phyloP scores from a whole-genome alignment of 176 grass and related monocot species.

The Oryza glumipatula region DNA sequence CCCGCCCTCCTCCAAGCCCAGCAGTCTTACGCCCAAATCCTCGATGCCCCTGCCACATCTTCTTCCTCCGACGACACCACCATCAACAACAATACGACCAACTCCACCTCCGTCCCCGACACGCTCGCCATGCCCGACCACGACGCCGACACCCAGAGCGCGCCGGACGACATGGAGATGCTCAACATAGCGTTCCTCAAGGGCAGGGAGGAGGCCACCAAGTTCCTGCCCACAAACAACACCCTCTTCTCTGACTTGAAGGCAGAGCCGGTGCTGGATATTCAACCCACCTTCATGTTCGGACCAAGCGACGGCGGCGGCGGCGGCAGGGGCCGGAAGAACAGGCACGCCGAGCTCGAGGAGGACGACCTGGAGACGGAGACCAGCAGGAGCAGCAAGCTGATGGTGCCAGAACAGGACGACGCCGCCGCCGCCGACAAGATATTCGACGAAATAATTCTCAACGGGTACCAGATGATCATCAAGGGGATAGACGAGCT shows the following conservation, averaged over 20 bases:
- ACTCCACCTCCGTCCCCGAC: not conserved
- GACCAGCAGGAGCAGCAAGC: constrained; percentile 49
- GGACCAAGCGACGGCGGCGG: not conserved
- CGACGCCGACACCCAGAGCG: no score
- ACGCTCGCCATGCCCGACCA: not conserved
- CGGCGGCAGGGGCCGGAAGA: not conserved
- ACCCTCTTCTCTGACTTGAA: no score
- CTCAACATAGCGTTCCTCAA: not conserved
- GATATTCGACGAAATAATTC: constrained; percentile 59
- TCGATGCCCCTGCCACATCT: no score
- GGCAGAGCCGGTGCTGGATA: no score
- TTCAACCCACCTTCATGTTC: not conserved
- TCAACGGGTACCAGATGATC: constrained; percentile 15
- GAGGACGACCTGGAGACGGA: constrained; percentile 53
- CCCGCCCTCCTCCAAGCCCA: no score
- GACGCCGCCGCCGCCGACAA: constrained; percentile 31
- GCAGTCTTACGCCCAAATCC: no score
- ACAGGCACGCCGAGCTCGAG: not conserved
- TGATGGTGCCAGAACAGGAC: constrained; percentile 44
- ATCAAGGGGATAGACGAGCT: constrained; percentile 35
- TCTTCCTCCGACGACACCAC: no score
- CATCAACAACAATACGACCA: no score
- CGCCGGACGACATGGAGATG: no score
- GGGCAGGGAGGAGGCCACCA: constrained; percentile 39
- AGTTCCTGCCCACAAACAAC: no score